A percentile compares a stretch with the other conserved stretches of the same genome.
These are phyloP conservation scores for Aspergillus floridensis DNA, from an alignment of 2,329 filamentous ascomycete species.

Conservation along the genomic window DNA sequence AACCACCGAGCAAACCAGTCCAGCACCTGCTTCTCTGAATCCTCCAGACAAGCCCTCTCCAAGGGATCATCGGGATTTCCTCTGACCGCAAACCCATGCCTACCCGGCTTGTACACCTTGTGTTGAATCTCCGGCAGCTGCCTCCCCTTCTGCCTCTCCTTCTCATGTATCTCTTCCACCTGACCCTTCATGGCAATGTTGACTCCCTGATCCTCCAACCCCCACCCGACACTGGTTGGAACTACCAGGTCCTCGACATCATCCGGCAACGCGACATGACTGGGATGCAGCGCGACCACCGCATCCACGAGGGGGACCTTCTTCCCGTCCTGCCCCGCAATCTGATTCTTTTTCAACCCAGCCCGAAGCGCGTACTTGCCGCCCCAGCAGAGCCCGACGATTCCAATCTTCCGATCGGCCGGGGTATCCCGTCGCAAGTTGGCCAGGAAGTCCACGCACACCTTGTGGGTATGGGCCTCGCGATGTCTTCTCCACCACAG, in stretches of 20 bases:
- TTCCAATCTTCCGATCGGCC: background rate
- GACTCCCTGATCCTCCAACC: background rate
- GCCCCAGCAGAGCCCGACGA: background rate
- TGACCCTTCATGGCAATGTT: background rate
- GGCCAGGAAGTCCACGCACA: background rate
- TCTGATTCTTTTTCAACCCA: background rate
- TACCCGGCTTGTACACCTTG: background rate
- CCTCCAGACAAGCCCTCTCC: slow-evolving; percentile 1
- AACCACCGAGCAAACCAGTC: background rate
- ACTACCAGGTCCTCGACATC: background rate
- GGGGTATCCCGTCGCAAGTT: background rate
- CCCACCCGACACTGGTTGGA: background rate
- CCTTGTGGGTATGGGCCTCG: background rate
- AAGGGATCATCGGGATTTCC: slow-evolving; percentile 1
- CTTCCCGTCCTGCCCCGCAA: background rate
- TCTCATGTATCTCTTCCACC: background rate
- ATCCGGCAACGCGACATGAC: background rate
- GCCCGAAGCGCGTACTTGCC: background rate
- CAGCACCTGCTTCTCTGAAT: background rate
- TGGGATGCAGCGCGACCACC: background rate
- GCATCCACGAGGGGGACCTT: background rate
- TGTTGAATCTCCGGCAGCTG: background rate
- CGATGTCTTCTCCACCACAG: background rate
- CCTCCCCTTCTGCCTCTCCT: background rate
- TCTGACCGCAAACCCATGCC: background rate